Evolutionary conservation across 371 early-diverging fungal genomes (phyloP).

Genomic region (Mucor ambiguus): DNA sequence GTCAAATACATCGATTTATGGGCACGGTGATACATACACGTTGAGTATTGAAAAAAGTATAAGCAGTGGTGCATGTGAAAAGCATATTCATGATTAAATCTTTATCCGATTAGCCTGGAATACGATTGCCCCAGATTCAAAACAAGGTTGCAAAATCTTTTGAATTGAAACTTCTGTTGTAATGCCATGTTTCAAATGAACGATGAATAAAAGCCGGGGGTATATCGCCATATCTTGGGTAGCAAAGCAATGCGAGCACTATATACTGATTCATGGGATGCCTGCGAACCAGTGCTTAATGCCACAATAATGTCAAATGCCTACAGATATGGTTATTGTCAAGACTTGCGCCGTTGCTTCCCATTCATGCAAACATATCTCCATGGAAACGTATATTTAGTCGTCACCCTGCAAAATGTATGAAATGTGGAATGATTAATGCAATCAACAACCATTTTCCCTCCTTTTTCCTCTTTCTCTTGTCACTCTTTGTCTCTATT

Average conservation of each 20-base stretch:
- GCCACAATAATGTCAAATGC: not conserved
- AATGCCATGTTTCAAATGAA: not conserved
- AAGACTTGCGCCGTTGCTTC: too few relatives aligned
- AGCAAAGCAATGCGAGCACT: not conserved
- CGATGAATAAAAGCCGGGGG: not conserved
- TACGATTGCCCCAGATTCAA: not conserved
- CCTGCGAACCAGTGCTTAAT: not conserved
- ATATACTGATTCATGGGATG: too few relatives aligned
- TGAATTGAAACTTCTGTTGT: not conserved
- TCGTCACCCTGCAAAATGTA: not conserved
- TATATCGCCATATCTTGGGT: not conserved
- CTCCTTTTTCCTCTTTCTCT: not conserved
- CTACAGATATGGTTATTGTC: not conserved
- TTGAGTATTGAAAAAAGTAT: too few relatives aligned
- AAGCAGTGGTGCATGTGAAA: not conserved
- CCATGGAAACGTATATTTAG: not conserved
- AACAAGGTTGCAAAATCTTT: not conserved
- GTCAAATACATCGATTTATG: not conserved
- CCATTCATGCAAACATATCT: not conserved
- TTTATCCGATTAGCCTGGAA: not conserved
- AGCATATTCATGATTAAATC: not conserved
- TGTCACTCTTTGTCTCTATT: constrained; percentile 1
- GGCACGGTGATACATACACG: not conserved
- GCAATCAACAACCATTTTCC: not conserved
- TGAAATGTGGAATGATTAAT: not conserved